Evolutionary conservation across 768 basidiomycete species (phyloP).

Genomic region (Mycena chlorophos): DNA sequence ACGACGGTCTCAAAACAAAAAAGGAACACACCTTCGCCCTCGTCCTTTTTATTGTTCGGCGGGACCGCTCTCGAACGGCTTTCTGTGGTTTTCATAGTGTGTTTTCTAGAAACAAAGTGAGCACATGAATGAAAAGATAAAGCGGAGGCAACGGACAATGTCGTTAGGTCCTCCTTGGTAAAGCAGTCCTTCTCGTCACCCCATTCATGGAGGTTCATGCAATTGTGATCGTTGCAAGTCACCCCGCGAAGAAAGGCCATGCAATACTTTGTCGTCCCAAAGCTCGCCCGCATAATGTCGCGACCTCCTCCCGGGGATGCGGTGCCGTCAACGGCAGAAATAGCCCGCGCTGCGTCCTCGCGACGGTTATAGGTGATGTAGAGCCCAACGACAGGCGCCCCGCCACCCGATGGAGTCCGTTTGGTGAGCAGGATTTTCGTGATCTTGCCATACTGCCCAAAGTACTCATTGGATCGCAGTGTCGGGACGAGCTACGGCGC

Average conservation of each 20-base stretch:
- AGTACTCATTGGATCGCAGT: conserved; percentile 92
- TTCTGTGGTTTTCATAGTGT: conserved; percentile 89
- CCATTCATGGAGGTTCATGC: conserved; percentile 97
- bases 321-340: conserved; percentile 89
- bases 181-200: conserved; percentile 98
- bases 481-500: conserved; percentile 77
- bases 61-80: conserved; percentile 53
- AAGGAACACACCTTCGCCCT: conserved; percentile 47
- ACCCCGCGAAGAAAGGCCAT: conserved; percentile 89
- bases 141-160: conserved; percentile 55
- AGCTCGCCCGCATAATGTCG: conserved; percentile 88
- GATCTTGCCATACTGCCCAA: conserved; percentile 98
- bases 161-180: conserved; percentile 93
- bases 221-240: conserved; percentile 82
- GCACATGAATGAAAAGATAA: not conserved
- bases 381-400: conserved; percentile 80
- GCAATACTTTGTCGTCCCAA: conserved; percentile 97
- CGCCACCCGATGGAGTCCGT: conserved; percentile 73
- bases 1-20: conserved; percentile 15
- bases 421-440: conserved; percentile 92
- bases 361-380: conserved; percentile 95
- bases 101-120: conserved; percentile 59
- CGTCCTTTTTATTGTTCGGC: conserved; percentile 52
- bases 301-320: conserved; percentile 87
- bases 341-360: conserved; percentile 93